Evolutionary conservation across 305 asterid genomes (phyloP), one percentile per base, ranked within the genome.

Genomic region (Plantago lanceolata): DNA sequence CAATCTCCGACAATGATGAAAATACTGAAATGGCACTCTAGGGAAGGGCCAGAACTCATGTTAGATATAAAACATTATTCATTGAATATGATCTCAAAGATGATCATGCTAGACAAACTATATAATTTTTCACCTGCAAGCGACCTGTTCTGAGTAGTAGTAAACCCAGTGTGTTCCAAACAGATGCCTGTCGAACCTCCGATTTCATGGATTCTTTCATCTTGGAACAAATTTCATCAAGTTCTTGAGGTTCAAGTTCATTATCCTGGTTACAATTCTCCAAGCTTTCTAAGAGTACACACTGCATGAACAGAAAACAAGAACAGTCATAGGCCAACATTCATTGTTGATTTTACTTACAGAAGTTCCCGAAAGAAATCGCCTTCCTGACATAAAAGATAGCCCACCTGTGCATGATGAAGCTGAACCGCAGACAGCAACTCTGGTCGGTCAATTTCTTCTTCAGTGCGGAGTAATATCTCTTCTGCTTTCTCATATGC

Each of bases 371-470:
- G 19, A 33, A 19, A 50, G 68, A 24, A 57, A 69, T 65, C 61
- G 59, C 24, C 61, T 60, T 68, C 51, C 48, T 52, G 61, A 49
- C 40, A 43, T 63, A 63, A 52, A 70, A 68, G 63, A 55, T 59
- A 16, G 26, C 43, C 43, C 63, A 85, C 97, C 95, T 93, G 97
- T 54, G 99, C 97, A 76, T 84, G 99, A 76, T 93, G 99, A 75
- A 84, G 86, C 83, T 85, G 96, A 74, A 93, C 87, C 76, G 85
- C 60, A 51, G 96, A 87, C 60, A 89, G 97, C 75, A 93, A 79
- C 82, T 93, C 99, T 33, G 97, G 99, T 66, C 99, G 73, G 76
- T 93, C 97, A 70, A 90, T 84, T 73, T 82, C 97, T 83, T 93
- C 99, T 70, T 89, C 97, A 54, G 95, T 77, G 37, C 95, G 94